Conservation (phyloP, 257 asterid species). For the Jacaranda mimosifolia region DNA sequence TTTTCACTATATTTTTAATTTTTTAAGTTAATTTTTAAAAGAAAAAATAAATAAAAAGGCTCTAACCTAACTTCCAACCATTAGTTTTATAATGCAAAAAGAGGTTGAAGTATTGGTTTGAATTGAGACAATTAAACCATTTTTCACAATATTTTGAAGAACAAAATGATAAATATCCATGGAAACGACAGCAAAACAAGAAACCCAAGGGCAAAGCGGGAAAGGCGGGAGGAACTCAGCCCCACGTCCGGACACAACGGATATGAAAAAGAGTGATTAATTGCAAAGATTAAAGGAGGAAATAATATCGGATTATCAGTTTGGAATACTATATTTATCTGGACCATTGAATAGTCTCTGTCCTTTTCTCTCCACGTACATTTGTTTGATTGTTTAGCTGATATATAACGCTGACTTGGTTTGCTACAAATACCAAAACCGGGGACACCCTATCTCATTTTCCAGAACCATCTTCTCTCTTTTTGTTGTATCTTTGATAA, state of each 20-base stretch:
- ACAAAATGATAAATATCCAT: too few species aligned
- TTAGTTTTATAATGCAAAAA: too few species aligned
- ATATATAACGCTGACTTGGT: constrained; percentile 43
- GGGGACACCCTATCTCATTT: constrained; percentile 34
- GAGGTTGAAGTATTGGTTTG: not conserved
- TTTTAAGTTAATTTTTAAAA: not conserved
- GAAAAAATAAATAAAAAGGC: not conserved
- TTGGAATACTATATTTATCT: constrained; percentile 25
- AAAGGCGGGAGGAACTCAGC: constrained; percentile 34
- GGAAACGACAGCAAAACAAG: not conserved
- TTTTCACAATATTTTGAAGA: not conserved
- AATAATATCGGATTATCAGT: constrained; percentile 22
- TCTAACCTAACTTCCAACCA: too few species aligned
- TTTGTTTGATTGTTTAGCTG: constrained; percentile 26
- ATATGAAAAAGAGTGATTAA: not conserved
- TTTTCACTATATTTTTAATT: too few species aligned
- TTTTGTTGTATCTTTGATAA: constrained; percentile 24
- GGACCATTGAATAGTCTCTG: constrained; percentile 27
- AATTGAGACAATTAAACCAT: not conserved
- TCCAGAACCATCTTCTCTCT: constrained; percentile 21
- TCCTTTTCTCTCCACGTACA: constrained; percentile 31
- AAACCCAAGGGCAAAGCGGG: constrained; percentile 52
- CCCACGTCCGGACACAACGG: constrained; percentile 19
- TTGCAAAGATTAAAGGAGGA: not conserved
- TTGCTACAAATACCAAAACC: constrained; percentile 24